Base-by-base conservation (phyloP, 306 rosid genomes). In the Acacia melanoxylon region DNA sequence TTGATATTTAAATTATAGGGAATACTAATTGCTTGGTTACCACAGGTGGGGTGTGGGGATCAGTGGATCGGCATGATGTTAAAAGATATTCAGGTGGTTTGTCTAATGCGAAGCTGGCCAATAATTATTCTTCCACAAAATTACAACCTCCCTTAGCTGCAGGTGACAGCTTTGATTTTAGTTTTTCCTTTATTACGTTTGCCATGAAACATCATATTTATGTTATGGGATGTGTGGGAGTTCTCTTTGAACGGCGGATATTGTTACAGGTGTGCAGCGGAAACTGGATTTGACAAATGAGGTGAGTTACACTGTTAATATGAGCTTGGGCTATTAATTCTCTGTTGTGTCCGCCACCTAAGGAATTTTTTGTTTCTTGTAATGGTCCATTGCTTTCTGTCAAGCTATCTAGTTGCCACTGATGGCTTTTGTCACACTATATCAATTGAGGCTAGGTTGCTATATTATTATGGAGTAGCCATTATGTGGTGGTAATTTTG, bases 211-310 rank as follows among this genome's bases (percentile, higher is more conserved):
- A 7, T 63, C 40, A 6, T 31, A 29, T 62, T 10, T n/a, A 22
- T 2, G 13, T 24, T 14, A 15, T 29, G 41, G 10, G 45, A 33
- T 44, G 15, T 25, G 62, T 42, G 74, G 37, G 83, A 62, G 68
- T 77, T 80, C 86, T 91, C n/a, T 85, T 77, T 51, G 15, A 68
- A 15, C 62, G 40, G 19, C 44, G 33, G 76, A 82, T 86, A 37
- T 24, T 29, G 29, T 75, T 82, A 41, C 93, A 96, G 98, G 97
- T 75, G 99, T 92, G 84, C 99, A 93, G 59, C 97, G 98, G 80
- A 96, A 93, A 82, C 91, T 93, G 88, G 97, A 96, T 79, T 72
- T 89, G 94, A 86, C 77, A 42, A 87, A 90, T 86, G 92, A 88
- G 94, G 99, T 92, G 49, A 85, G 87, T 37, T 72, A 17, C 75